A percentile compares a stretch with the other conserved stretches of the same genome.
Conservation (phyloP, 2,329 filamentous ascomycete genomes). For the Stemphylium vesicarium region DNA sequence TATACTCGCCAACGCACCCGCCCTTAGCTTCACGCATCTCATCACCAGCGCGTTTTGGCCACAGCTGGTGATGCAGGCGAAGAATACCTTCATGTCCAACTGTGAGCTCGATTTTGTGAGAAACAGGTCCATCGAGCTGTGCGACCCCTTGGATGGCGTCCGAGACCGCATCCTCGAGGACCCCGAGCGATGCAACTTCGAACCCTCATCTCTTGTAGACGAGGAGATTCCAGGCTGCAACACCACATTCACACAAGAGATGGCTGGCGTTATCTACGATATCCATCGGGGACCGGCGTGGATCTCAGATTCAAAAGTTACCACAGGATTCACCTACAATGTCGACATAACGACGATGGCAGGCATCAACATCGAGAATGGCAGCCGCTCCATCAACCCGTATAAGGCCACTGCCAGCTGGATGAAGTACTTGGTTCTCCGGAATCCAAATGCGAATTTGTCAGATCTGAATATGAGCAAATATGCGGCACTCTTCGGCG, state of each 20-base stretch:
- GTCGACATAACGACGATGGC: slow-evolving; percentile 19
- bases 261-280: slow-evolving; percentile 28
- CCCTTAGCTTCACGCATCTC: slow-evolving; percentile 31
- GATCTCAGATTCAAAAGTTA: slow-evolving; percentile 6
- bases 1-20: slow-evolving; percentile 44
- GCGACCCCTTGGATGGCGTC: slow-evolving; percentile 37
- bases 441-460: slow-evolving; percentile 20
- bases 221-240: not conserved
- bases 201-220: slow-evolving; percentile 19
- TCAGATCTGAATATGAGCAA: slow-evolving; percentile 20
- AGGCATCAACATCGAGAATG: slow-evolving; percentile 22
- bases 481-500: slow-evolving; percentile 25
- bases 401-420: slow-evolving; percentile 25
- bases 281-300: slow-evolving; percentile 28
- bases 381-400: slow-evolving; percentile 23
- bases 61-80: slow-evolving; percentile 38
- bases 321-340: slow-evolving; percentile 23
- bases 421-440: slow-evolving; percentile 25
- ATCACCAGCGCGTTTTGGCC: slow-evolving; percentile 32
- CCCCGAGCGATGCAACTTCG: slow-evolving; percentile 33
- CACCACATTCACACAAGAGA: slow-evolving; percentile 18
- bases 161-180: slow-evolving; percentile 45
- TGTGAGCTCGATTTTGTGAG: slow-evolving; percentile 39
- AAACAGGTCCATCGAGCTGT: slow-evolving; percentile 27
- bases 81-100: slow-evolving; percentile 24